Evolutionary conservation across 768 basidiomycete species (phyloP).

Genomic region (Boletus coccyginus): DNA sequence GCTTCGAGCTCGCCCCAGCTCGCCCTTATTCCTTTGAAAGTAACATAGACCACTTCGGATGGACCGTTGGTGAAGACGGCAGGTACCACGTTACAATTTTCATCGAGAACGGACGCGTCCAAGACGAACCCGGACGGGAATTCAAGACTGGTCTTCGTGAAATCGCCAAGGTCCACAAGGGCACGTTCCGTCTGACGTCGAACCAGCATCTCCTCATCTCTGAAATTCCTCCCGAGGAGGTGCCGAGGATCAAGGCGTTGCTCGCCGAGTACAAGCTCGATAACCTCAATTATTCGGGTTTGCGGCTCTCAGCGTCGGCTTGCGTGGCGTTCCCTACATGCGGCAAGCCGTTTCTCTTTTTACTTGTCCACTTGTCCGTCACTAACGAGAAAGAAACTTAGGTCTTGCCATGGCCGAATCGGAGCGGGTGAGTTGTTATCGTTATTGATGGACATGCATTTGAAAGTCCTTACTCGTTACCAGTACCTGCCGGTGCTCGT

Average conservation of each 20-base stretch:
- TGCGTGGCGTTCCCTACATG: slow-evolving; percentile 99
- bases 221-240: slow-evolving; percentile 71
- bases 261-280: slow-evolving; percentile 87
- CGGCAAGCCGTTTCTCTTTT: slow-evolving; percentile 37
- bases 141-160: slow-evolving; percentile 93
- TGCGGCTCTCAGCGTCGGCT: slow-evolving; percentile 88
- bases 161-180: slow-evolving; percentile 94
- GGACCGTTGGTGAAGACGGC: slow-evolving; percentile 85
- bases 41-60: slow-evolving; percentile 94
- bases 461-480: slow-evolving; percentile 35
- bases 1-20: slow-evolving; percentile 70
- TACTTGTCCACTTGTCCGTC: not conserved
- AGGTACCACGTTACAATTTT: slow-evolving; percentile 90
- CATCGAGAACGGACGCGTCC: slow-evolving; percentile 97
- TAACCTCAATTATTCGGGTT: slow-evolving; percentile 71
- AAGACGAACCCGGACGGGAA: slow-evolving; percentile 84
- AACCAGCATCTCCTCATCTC: slow-evolving; percentile 94
- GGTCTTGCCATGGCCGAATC: slow-evolving; percentile 80
- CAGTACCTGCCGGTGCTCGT: slow-evolving; percentile 91
- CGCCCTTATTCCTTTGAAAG: slow-evolving; percentile 79
- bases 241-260: slow-evolving; percentile 74
- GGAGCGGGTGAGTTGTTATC: slow-evolving; percentile 47
- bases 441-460: slow-evolving; percentile 15
- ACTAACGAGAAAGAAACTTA: slow-evolving; percentile 10
- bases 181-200: slow-evolving; percentile 87